Conservation (phyloP, 305 asterid genomes). For the Solanum chacoense region DNA sequence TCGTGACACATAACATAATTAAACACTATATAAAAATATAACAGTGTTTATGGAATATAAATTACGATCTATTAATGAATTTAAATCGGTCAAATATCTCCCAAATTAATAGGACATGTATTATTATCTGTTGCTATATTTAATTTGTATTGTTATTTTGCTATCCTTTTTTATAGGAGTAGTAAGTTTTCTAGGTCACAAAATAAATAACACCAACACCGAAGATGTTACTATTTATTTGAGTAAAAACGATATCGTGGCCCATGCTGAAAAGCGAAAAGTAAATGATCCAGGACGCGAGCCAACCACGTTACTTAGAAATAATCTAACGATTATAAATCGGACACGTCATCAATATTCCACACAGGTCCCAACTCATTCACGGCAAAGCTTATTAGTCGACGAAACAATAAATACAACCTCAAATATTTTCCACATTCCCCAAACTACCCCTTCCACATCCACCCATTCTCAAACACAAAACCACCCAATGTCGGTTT, state of each 20-base stretch:
- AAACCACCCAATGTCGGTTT: not conserved
- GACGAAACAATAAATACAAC: not conserved
- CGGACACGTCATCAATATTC: constrained; percentile 19
- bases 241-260: not conserved
- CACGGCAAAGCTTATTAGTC: constrained; percentile 9
- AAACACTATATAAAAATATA: not conserved
- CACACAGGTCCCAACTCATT: constrained; percentile 3
- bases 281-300: not conserved
- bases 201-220: no score
- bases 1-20: not conserved
- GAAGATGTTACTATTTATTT: no score
- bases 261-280: not conserved
- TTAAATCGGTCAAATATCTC: not conserved
- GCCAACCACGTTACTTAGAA: constrained; percentile 27
- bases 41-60: not conserved
- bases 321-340: not conserved
- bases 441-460: not conserved
- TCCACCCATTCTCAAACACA: not conserved
- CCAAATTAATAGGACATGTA: not conserved
- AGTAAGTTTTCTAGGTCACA: not conserved
- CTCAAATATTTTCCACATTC: not conserved
- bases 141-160: not conserved
- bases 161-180: not conserved
- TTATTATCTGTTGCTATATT: not conserved
- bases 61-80: not conserved